Conservation (phyloP, 768 basidiomycete species). For the Megacollybia marginata region DNA sequence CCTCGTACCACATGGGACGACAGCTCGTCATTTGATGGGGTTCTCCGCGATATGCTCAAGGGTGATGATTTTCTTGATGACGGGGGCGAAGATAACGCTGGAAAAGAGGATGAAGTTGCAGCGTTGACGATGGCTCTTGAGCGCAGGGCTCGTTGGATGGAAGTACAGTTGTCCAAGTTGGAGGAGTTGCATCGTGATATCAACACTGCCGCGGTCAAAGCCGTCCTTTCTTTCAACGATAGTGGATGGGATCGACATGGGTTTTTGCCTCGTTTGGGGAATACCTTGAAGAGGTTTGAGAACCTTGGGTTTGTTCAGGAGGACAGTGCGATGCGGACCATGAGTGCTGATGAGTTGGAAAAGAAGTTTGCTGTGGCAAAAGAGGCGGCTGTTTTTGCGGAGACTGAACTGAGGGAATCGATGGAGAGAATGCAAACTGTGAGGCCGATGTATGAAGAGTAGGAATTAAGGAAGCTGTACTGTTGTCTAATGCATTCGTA, state of each 20-base stretch:
- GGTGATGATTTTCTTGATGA: slow-evolving; percentile 84
- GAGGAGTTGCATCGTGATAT: slow-evolving; percentile 88
- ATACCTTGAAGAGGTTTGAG: slow-evolving; percentile 63
- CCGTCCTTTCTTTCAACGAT: slow-evolving; percentile 78
- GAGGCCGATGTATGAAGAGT: slow-evolving; percentile 34
- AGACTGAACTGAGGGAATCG: slow-evolving; percentile 65
- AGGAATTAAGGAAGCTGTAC: too few species aligned
- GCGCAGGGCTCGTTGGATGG: slow-evolving; percentile 90
- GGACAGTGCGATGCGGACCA: slow-evolving; percentile 35
- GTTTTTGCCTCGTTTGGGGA: slow-evolving; percentile 64
- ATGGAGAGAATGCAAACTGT: slow-evolving; percentile 62
- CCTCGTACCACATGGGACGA: slow-evolving; percentile 89
- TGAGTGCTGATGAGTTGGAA: slow-evolving; percentile 70
- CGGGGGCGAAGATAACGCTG: slow-evolving; percentile 51
- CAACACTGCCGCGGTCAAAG: slow-evolving; percentile 80
- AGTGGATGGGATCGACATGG: slow-evolving; percentile 72
- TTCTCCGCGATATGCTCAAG: slow-evolving; percentile 81
- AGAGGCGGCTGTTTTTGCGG: slow-evolving; percentile 64
- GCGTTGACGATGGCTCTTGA: slow-evolving; percentile 78
- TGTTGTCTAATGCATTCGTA: too few species aligned
- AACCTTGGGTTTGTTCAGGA: slow-evolving; percentile 51
- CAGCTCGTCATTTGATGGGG: slow-evolving; percentile 82
- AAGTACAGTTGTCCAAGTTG: slow-evolving; percentile 81
- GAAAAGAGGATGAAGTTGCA: slow-evolving; percentile 78
- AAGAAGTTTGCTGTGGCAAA: slow-evolving; percentile 64